phyloP scores from a whole-genome alignment of 1,284 basidiomycete species.

The Exobasidium cylindrosporum region DNA sequence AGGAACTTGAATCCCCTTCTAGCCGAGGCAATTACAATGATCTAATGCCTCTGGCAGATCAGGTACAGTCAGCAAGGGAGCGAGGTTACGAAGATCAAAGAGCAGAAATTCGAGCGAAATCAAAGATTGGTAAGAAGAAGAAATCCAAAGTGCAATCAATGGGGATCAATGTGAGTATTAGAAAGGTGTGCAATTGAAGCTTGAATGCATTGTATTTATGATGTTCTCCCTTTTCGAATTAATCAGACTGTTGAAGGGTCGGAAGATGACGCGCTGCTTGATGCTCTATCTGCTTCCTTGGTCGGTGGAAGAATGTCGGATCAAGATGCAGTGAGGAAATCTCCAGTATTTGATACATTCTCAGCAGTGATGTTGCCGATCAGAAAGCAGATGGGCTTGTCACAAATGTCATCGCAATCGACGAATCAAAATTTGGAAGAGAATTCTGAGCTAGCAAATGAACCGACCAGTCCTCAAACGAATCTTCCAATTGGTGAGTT shows the following conservation, averaged over 20 bases:
- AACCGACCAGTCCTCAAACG: background rate
- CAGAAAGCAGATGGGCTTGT: no score
- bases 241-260: no score
- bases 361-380: no score
- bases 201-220: conserved; percentile 6
- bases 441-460: background rate
- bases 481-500: background rate
- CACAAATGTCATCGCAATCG: background rate
- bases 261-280: conserved; percentile 14
- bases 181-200: conserved; percentile 10
- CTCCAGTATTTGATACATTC: no score
- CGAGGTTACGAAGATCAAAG: conserved; percentile 14
- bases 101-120: background rate
- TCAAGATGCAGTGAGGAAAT: conserved; percentile 9
- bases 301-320: conserved; percentile 7
- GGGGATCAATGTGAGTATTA: no score
- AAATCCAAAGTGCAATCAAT: background rate
- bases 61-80: background rate
- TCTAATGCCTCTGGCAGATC: background rate
- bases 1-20: background rate
- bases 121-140: no score
- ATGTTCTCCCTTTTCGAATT: no score
- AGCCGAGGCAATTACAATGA: background rate
- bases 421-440: background rate
- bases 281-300: background rate